Percentiles rank a stretch among this genome's conserved stretches.
Evolutionary conservation across 805 yeast species (phyloP).

Genomic region (Saturnispora dispora): DNA sequence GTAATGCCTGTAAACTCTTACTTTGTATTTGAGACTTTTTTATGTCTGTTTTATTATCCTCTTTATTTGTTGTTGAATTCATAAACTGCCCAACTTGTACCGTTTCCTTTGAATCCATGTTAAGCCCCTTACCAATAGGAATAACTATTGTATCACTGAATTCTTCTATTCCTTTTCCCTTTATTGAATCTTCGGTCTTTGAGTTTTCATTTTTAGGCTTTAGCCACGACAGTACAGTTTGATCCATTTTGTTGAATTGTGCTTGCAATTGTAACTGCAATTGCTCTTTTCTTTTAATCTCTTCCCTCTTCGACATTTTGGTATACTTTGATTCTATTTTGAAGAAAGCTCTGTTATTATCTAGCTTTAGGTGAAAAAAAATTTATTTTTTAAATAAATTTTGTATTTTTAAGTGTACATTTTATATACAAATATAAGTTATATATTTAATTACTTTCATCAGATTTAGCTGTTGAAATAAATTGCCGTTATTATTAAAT

Average conservation of each 20-base stretch:
- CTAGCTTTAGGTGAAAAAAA: background rate
- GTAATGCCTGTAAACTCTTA: conserved; percentile 20
- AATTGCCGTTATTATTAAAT: background rate
- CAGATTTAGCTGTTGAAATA: too few species aligned
- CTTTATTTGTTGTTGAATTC: conserved; percentile 8
- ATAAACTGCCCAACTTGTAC: conserved; percentile 10
- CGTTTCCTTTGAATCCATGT: conserved; percentile 6
- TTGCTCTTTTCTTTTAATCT: conserved; percentile 38
- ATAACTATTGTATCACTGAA: conserved; percentile 10
- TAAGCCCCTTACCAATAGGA: conserved; percentile 25
- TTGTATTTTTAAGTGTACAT: background rate
- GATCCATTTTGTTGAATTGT: conserved; percentile 31
- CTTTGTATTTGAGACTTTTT: conserved; percentile 12
- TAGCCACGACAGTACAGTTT: conserved; percentile 34
- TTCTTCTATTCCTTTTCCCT: background rate
- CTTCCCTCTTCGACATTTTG: conserved; percentile 27
- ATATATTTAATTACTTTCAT: background rate
- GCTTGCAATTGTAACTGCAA: conserved; percentile 40
- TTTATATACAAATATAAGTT: background rate
- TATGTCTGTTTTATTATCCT: conserved; percentile 5
- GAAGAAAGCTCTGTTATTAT: background rate
- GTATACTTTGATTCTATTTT: too few species aligned
- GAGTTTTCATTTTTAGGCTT: background rate
- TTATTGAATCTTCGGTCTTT: background rate
- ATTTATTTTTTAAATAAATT: background rate